Base-by-base conservation (phyloP, 306 rosid species). In the Glycine soja region DNA sequence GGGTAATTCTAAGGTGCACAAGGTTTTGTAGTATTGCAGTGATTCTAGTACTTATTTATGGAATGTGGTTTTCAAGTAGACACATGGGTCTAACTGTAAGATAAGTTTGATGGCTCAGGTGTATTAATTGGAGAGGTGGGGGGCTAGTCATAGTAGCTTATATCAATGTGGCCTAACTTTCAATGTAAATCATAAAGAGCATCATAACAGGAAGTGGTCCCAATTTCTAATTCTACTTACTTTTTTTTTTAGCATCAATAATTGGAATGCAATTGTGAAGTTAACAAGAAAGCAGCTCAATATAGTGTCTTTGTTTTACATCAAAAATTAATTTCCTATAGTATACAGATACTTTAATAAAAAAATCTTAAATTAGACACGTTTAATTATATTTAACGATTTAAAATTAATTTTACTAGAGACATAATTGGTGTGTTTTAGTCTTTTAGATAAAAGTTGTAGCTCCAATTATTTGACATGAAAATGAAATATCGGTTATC, bases 91-190 rank as follows among this genome's bases (percentile, higher is more conserved):
- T 38, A 40, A 66, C 40, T 40, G 11, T 8, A 66, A n/a, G 71
- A 66, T 66, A n/a, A 66, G 50, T 14, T 66, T 66, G 70, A 38
- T 34, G 72, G 52, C 42, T 67, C 30, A 42, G 51, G 34, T n/a
- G 8, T 67, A 67, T 67, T 15, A 38, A 24, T 32, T 32, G 69
- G 42, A n/a, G 1, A 19, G 67, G 15, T 10, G 7, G 30, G 30
- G 30, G 30, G 30, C 30, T 24, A 2, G 30, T 24, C 30, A 30
- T 10, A 11, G 46, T 62, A 30, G 69, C 19, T 64, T 12, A 36
- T 10, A 58, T 58, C 47, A 34, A 6, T 34, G 45, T 63, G 43
- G 69, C 69, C 16, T 58, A 18, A 19, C 36, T 63, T 62, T 30
- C 12, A 14, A 3, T 40, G 71, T n/a, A 42, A 42, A 66, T 61